These are phyloP conservation scores for Alternaria panax DNA, from an alignment of 2,329 filamentous ascomycete genomes.

Conservation along the genomic window DNA sequence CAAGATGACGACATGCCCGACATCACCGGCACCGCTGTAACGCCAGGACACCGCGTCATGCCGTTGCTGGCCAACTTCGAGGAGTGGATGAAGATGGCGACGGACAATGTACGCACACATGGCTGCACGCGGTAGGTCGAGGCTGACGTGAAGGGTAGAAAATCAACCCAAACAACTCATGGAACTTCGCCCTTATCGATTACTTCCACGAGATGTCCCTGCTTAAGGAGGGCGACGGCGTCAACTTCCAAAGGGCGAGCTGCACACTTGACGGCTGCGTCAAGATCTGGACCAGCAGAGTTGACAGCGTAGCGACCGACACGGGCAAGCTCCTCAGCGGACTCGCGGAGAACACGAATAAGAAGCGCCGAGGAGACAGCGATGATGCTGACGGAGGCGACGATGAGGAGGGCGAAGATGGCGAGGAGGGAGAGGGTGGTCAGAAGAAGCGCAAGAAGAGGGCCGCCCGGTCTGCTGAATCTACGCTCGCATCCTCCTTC, in stretches of 20 bases:
- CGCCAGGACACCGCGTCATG: conserved; percentile 88
- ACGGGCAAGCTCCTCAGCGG: conserved; percentile 95
- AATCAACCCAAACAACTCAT: conserved; percentile 97
- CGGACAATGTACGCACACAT: conserved; percentile 71
- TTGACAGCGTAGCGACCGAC: conserved; percentile 97
- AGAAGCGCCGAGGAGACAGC: conserved; percentile 52
- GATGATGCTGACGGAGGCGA: conserved; percentile 46
- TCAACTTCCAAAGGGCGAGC: conserved; percentile 98
- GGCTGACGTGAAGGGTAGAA: conserved; percentile 45
- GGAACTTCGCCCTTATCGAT: conserved; percentile 99
- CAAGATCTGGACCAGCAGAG: conserved; percentile 98
- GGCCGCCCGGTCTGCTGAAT: conserved; percentile 84
- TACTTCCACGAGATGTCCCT: conserved; percentile 99
- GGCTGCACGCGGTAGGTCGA: neutral
- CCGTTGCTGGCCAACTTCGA: conserved; percentile 98
- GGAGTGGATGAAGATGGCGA: conserved; percentile 99
- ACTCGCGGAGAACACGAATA: conserved; percentile 81
- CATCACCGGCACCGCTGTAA: conserved; percentile 78
- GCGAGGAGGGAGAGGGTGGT: conserved; percentile 64
- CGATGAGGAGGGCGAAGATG: conserved; percentile 66
- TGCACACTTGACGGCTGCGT: conserved; percentile 97
- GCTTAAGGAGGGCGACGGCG: conserved; percentile 91
- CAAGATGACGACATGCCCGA: conserved; percentile 63
- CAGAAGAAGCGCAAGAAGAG: conserved; percentile 75
- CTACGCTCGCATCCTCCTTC: conserved; percentile 90